These are phyloP conservation scores for Kluyveromyces starmeri DNA, from an alignment of 805 yeast genomes.

Conservation along the genomic window DNA sequence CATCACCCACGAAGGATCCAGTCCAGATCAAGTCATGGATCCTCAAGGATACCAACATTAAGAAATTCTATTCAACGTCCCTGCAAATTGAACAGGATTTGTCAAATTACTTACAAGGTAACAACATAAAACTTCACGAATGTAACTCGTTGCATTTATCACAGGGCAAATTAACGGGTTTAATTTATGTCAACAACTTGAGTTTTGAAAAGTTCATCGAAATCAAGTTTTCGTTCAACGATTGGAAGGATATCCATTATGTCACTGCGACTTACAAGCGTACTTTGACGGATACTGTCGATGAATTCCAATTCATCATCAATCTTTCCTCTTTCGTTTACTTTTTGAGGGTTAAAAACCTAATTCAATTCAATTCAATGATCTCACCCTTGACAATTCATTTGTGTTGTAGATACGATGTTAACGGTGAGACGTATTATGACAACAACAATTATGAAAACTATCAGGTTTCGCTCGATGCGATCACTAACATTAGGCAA, in stretches of 20 bases:
- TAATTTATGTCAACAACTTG: slow-evolving; percentile 25
- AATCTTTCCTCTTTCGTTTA: slow-evolving; percentile 23
- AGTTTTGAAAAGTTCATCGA: slow-evolving; percentile 28
- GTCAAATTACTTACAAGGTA: slow-evolving; percentile 15
- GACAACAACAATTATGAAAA: slow-evolving; percentile 30
- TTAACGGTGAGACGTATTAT: slow-evolving; percentile 26
- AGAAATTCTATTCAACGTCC: slow-evolving; percentile 5
- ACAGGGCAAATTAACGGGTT: slow-evolving; percentile 19
- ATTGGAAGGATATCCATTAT: slow-evolving; percentile 28
- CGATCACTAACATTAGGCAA: slow-evolving; percentile 8
- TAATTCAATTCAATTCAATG: slow-evolving; percentile 12
- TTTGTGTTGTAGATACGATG: slow-evolving; percentile 28
- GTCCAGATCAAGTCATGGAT: slow-evolving; percentile 6
- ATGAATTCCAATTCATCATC: slow-evolving; percentile 26
- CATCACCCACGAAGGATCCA: slow-evolving; percentile 1
- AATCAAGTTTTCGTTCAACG: slow-evolving; percentile 27
- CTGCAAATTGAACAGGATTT: slow-evolving; percentile 11
- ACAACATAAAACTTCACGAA: slow-evolving; percentile 19
- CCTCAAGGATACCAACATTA: slow-evolving; percentile 2
- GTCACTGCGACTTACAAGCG: slow-evolving; percentile 20
- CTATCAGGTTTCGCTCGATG: slow-evolving; percentile 18
- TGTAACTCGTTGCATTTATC: slow-evolving; percentile 8
- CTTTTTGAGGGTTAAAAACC: slow-evolving; percentile 18
- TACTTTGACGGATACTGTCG: slow-evolving; percentile 20
- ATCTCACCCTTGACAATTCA: slow-evolving; percentile 18